Percentiles rank a stretch among this genome's conserved stretches.
phyloP scores from a whole-genome alignment of 768 basidiomycete species.

The Kondoa malvinella region DNA sequence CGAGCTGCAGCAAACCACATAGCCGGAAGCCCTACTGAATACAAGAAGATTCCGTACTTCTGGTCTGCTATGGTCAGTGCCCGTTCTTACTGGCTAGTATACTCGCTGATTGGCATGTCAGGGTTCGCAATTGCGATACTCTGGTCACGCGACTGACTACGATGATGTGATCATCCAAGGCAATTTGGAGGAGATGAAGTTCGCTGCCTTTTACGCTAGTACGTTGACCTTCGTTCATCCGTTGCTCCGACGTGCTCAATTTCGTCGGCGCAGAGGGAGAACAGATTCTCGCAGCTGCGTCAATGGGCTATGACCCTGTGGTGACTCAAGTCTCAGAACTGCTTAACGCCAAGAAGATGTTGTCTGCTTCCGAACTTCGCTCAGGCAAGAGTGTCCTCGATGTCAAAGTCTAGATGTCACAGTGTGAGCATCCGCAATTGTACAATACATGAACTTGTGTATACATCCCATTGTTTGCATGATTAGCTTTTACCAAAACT shows the following conservation, averaged over 20 bases:
- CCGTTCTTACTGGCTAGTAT: not conserved
- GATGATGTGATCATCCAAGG: conserved; percentile 9
- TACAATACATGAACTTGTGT: too few relatives aligned
- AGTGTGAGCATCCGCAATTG: too few relatives aligned
- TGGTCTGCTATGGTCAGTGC: not conserved
- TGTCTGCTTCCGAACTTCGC: not conserved
- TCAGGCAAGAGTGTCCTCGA: not conserved
- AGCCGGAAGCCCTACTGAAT: not conserved
- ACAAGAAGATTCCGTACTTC: not conserved
- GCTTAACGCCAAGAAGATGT: conserved; percentile 1
- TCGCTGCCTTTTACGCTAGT: conserved; percentile 3
- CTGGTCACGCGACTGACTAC: conserved; percentile 1
- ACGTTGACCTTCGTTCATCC: too few relatives aligned
- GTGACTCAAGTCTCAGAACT: not conserved
- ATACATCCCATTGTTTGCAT: too few relatives aligned
- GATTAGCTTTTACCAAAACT: not conserved
- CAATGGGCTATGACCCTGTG: conserved; percentile 1
- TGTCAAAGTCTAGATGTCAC: not conserved
- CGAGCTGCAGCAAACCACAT: conserved; percentile 4
- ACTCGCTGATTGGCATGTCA: not conserved
- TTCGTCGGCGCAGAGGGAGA: not conserved
- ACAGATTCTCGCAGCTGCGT: not conserved
- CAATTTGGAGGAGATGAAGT: not conserved
- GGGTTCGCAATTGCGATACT: conserved; percentile 1
- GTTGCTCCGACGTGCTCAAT: too few relatives aligned